A percentile compares a stretch with the other conserved stretches of the same genome.
phyloP scores from a whole-genome alignment of 306 rosid genomes.

The Rosa persica region DNA sequence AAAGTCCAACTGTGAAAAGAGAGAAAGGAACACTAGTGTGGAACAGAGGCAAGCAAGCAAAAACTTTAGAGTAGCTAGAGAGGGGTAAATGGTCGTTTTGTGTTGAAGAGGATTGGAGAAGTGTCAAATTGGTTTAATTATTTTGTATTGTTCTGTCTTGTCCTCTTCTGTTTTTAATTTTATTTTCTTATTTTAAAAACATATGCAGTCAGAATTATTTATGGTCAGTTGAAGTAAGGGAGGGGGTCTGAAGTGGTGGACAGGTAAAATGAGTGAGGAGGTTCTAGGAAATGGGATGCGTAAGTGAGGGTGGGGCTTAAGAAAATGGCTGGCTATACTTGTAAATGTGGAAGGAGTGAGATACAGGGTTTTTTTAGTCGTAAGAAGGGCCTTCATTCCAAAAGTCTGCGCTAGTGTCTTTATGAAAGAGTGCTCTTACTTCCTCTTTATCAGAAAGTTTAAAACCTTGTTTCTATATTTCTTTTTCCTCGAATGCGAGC shows the following conservation, averaged over 20 bases:
- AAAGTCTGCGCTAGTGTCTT: neutral
- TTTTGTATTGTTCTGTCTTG: neutral
- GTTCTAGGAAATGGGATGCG: neutral
- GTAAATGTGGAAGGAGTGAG: too few species aligned
- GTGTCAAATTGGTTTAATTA: neutral
- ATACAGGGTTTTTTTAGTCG: too few species aligned
- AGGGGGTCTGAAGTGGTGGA: neutral
- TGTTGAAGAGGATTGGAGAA: too few species aligned
- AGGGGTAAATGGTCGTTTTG: too few species aligned
- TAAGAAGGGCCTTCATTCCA: neutral
- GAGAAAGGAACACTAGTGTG: too few species aligned
- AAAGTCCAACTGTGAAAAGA: too few species aligned
- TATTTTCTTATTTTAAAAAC: neutral
- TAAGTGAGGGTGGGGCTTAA: neutral
- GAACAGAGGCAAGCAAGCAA: too few species aligned
- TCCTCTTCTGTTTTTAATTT: neutral
- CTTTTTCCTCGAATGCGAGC: too few species aligned
- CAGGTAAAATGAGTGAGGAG: neutral
- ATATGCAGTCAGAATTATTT: neutral
- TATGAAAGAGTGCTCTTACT: too few species aligned
- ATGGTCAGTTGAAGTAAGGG: neutral
- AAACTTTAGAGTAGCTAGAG: too few species aligned
- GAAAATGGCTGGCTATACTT: neutral
- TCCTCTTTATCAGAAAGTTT: too few species aligned
- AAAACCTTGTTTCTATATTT: too few species aligned